These are phyloP conservation scores for Parathielavia hyrcaniae DNA, from an alignment of 495 filamentous ascomycete species.

Conservation along the genomic window DNA sequence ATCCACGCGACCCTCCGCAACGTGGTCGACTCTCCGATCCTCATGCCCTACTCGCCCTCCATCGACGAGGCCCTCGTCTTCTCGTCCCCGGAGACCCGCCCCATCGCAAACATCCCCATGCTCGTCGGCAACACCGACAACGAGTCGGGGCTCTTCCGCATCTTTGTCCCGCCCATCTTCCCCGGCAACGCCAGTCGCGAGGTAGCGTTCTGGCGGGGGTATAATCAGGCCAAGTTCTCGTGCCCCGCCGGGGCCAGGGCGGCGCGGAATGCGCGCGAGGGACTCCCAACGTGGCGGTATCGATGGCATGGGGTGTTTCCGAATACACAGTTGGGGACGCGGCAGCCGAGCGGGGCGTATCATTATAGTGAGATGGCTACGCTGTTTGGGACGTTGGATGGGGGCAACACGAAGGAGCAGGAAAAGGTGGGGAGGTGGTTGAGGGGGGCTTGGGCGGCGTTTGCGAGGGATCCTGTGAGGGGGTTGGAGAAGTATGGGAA, in stretches of 20 bases:
- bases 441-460: conserved; percentile 45
- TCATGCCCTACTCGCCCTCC: conserved; percentile 41
- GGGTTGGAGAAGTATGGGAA: not conserved
- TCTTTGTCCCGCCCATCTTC: conserved; percentile 23
- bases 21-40: conserved; percentile 14
- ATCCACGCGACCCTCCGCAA: conserved; percentile 20
- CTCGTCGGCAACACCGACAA: conserved; percentile 43
- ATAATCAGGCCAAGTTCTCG: conserved; percentile 32
- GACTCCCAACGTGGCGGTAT: conserved; percentile 47
- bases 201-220: not conserved
- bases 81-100: conserved; percentile 32
- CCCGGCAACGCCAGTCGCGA: not conserved
- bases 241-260: conserved; percentile 39
- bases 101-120: conserved; percentile 33
- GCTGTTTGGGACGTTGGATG: not conserved
- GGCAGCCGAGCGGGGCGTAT: conserved; percentile 42
- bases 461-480: conserved; percentile 42
- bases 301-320: conserved; percentile 48
- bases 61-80: conserved; percentile 45
- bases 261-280: conserved; percentile 26
- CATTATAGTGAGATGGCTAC: conserved; percentile 35
- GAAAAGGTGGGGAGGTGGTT: conserved; percentile 36
- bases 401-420: conserved; percentile 21
- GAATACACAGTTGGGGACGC: conserved; percentile 37
- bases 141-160: conserved; percentile 40